These are phyloP conservation scores for Cladophialophora carrionii DNA, from an alignment of 2,329 filamentous ascomycete species.

Conservation along the genomic window DNA sequence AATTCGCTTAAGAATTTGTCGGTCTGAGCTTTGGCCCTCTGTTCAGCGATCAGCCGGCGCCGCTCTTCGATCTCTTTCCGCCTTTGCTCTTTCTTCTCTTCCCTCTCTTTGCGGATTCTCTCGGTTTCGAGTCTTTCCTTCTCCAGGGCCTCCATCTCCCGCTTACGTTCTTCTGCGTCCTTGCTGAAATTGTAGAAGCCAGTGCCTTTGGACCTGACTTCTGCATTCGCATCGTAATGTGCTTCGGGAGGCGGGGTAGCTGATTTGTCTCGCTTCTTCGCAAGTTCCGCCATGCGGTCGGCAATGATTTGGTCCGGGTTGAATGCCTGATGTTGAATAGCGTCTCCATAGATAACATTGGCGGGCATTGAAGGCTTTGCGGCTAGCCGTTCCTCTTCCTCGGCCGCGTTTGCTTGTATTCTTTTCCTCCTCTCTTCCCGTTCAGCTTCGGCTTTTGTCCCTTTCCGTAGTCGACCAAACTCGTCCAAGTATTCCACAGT, in stretches of 20 bases:
- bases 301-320: conserved; percentile 67
- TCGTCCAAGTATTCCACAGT: conserved; percentile 89
- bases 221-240: conserved; percentile 83
- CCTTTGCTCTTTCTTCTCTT: conserved; percentile 62
- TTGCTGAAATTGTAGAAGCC: conserved; percentile 89
- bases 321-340: conserved; percentile 82
- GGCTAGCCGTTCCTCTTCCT: conserved; percentile 69
- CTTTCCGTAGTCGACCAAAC: conserved; percentile 79
- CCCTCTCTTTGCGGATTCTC: conserved; percentile 59
- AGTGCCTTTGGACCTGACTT: conserved; percentile 84
- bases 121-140: conserved; percentile 71
- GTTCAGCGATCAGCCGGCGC: conserved; percentile 54
- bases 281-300: conserved; percentile 75
- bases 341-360: conserved; percentile 80
- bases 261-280: conserved; percentile 74
- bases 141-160: conserved; percentile 76
- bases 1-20: conserved; percentile 69
- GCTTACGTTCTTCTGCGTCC: conserved; percentile 67
- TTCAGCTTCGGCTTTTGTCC: conserved; percentile 70
- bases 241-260: conserved; percentile 76
- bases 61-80: conserved; percentile 65
- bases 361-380: conserved; percentile 62
- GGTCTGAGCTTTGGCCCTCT: conserved; percentile 68
- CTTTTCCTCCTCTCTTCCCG: conserved; percentile 62
- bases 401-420: conserved; percentile 58